Base-by-base conservation (phyloP, 148 eudicot genomes). In the Rhododendron vialii region DNA sequence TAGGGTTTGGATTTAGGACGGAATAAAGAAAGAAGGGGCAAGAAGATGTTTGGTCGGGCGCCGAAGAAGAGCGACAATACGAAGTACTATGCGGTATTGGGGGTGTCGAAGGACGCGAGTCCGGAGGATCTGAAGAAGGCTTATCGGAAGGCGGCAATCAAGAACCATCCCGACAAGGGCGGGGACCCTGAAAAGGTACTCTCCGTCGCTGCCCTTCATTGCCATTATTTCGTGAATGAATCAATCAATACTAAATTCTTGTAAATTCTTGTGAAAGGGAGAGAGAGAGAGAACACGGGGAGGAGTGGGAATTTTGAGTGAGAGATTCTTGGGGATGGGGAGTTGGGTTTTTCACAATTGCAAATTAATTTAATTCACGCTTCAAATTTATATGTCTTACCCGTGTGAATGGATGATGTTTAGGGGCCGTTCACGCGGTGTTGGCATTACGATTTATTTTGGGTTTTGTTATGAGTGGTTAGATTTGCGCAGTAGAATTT, bases 91-190 rank as follows among this genome's bases (percentile, higher is more conserved):
- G 91, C 91, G 84, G 18, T 89, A 3, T 78, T 93, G 45, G 96
- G 94, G 1, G 96, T 93, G 6, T 71, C 89, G 0, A 88, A 91
- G 84, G 83, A 43, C 81, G 92, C 96, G 10, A 81, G 91, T 10
- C 93, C 86, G 78, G 96, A 93, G 41, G 96, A 93, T 84, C 82
- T 93, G 82, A 92, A 89, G 88, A 93, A 90, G 91, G 93, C 96
- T 30, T 93, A 92, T 36, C 88, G 89, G 24, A 93, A 92, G 87
- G 90, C 92, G 3, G 96, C 96, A 13, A 92, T 92, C 69, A 92
- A 93, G 81, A 92, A 93, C 75, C 96, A 93, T 33, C 96, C 96
- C 35, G 96, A 93, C 82, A 93, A 93, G 88, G 96, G 96, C 36
- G 96, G 96, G 76, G 96, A 93, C 85, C 96, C 96, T 33, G 96